These are phyloP conservation scores for Fulvia fulva DNA, from an alignment of 2,329 filamentous ascomycete species.

Conservation along the genomic window DNA sequence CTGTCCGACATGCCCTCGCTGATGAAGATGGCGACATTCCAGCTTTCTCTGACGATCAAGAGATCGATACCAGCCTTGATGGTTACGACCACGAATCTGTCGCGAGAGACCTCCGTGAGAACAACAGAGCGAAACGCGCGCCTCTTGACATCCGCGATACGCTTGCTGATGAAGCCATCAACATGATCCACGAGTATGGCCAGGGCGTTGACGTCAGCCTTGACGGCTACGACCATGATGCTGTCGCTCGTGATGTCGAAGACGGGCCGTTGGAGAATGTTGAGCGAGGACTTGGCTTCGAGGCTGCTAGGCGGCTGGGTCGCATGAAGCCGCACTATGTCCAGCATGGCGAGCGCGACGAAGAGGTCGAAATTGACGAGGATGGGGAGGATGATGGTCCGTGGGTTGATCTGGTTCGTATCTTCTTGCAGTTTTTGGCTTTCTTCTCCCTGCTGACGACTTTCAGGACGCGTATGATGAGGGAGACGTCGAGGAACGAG, in stretches of 20 bases:
- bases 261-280: not conserved
- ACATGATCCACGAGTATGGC: conserved; percentile 4
- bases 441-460: not conserved
- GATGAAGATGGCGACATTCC: not conserved
- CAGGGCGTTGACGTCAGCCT: conserved; percentile 8
- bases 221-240: conserved; percentile 11
- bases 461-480: not conserved
- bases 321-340: conserved; percentile 6
- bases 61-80: conserved; percentile 3
- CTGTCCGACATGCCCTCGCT: not conserved
- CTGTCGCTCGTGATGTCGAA: conserved; percentile 4
- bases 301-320: not conserved
- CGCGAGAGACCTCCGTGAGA: not conserved
- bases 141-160: conserved; percentile 2
- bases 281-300: not conserved
- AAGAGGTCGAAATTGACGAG: conserved; percentile 41
- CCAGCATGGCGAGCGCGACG: conserved; percentile 49
- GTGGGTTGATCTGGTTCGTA: not conserved
- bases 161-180: conserved; percentile 1
- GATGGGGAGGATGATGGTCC: conserved; percentile 1
- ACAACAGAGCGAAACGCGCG: not conserved
- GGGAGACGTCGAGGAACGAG: not conserved
- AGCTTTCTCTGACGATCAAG: not conserved
- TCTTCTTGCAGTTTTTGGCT: not conserved
- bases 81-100: conserved; percentile 7